phyloP scores from a whole-genome alignment of 768 basidiomycete species.

The Leccinum truebloodii region DNA sequence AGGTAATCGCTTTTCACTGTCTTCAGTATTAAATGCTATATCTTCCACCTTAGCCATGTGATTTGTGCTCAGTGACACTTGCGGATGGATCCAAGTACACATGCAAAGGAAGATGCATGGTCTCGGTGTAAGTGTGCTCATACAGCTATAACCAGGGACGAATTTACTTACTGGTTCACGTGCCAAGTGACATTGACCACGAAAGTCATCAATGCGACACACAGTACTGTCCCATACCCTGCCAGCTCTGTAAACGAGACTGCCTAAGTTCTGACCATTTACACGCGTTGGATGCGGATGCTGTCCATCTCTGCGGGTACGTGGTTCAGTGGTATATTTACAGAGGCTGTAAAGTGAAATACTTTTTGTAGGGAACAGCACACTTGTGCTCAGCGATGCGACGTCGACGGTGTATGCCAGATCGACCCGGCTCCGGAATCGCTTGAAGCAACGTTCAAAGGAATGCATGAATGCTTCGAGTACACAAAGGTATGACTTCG shows the following conservation, averaged over 20 bases:
- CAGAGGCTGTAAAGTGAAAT: conserved; percentile 9
- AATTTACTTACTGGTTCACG: not conserved
- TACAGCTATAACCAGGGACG: not conserved
- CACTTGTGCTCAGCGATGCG: conserved; percentile 44
- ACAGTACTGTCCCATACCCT: conserved; percentile 52
- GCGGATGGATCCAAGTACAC: conserved; percentile 31
- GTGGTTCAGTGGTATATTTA: conserved; percentile 9
- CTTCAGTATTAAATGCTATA: not conserved
- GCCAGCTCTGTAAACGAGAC: conserved; percentile 55
- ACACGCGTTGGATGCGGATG: conserved; percentile 44
- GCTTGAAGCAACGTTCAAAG: conserved; percentile 60
- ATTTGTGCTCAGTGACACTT: conserved; percentile 31
- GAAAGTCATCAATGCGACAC: conserved; percentile 49
- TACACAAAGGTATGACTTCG: conserved; percentile 53
- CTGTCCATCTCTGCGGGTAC: conserved; percentile 61
- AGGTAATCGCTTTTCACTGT: conserved; percentile 35
- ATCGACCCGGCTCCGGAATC: conserved; percentile 58
- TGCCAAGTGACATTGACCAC: conserved; percentile 47
- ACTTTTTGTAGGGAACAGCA: conserved; percentile 43
- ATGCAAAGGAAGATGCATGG: conserved; percentile 46
- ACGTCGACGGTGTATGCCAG: conserved; percentile 51
- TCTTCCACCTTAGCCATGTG: conserved; percentile 40
- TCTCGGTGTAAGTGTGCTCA: conserved; percentile 38
- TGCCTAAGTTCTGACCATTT: conserved; percentile 51
- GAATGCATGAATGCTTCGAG: conserved; percentile 58